Base-by-base conservation (phyloP, 768 basidiomycete species). In the Crassisporium funariophilum region DNA sequence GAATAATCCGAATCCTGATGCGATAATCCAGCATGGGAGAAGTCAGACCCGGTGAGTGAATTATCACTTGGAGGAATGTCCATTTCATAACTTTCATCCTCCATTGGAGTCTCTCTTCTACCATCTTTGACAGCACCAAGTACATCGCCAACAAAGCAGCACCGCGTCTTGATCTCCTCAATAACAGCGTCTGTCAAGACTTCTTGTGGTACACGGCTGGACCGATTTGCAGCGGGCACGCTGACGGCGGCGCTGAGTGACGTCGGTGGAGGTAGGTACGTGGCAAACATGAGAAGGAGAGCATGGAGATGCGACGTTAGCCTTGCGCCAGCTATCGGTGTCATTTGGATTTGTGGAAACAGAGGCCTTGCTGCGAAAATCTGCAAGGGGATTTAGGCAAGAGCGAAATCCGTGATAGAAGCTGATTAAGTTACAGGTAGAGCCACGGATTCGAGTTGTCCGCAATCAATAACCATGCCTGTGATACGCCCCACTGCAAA, bases 401-500 rank as follows among this genome's bases (percentile, higher is more conserved):
- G 33, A 12, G 16, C 4, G 21, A n/a, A 24, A 9, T 27, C 22
- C 4, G 36, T 29, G 12, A 31, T 11, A 19, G 10, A 38, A 17
- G 37, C n/a, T 36, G 45, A 10, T 7, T 10, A 34, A 69, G 88
- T 44, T 56, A 95, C 95, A 0, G 97, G 94, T 16, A 98, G 75
- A 4, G 83, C 83, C 4, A 85, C 86, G 0, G 93, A 90, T 64
- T 98, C 97, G 3, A 95, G 76, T 63, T 95, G 86, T 1, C 97
- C 97, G 54, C 85, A 86, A 61, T 99, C 97, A 2, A 98, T 70
- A 1, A 98, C 95, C 11, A 99, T 79, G 5, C 95, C 97, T 1
- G 94, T 95, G 54, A 94, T 88, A 48, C 91, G 76, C 9, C 97
- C 97, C 5, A 84, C 82, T 2, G 93, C 84, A 50, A 97, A 75